phyloP scores from a whole-genome alignment of 2,329 filamentous ascomycete species.

The Thyridium curvatum region DNA sequence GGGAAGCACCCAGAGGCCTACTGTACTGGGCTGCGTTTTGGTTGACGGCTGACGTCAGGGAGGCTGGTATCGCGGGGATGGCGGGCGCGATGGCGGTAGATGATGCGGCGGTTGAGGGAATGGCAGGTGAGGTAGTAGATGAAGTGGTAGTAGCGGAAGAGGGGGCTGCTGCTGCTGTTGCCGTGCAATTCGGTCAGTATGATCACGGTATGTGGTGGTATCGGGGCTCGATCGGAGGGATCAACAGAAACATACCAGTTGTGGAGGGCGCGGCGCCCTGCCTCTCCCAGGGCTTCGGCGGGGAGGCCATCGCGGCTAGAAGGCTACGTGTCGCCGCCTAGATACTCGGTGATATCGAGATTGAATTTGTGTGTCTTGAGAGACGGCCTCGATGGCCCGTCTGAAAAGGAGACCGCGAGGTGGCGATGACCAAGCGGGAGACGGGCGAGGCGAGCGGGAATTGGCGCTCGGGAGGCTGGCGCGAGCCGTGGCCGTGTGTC shows the following conservation, averaged over 20 bases:
- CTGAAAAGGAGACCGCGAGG: too few species aligned
- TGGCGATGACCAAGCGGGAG: too few species aligned
- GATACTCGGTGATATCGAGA: too few species aligned
- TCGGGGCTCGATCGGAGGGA: too few species aligned
- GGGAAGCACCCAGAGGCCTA: constrained; percentile 24
- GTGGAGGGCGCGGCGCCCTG: constrained; percentile 51
- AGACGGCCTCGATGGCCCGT: too few species aligned
- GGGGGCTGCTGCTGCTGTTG: constrained; percentile 3
- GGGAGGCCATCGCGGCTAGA: constrained; percentile 56
- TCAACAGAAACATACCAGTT: constrained; percentile 36
- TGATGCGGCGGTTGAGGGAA: constrained; percentile 33
- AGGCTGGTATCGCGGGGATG: constrained; percentile 74
- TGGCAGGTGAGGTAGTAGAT: constrained; percentile 19
- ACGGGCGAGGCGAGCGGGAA: too few species aligned
- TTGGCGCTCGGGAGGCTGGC: too few species aligned
- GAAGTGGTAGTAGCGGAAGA: constrained; percentile 21
- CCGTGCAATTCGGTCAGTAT: too few species aligned
- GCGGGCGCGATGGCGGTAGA: constrained; percentile 51
- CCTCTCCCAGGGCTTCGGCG: constrained; percentile 96
- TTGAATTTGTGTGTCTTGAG: too few species aligned
- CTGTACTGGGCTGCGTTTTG: constrained; percentile 84
- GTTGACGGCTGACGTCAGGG: constrained; percentile 74
- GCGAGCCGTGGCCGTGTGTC: too few species aligned
- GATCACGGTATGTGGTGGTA: too few species aligned
- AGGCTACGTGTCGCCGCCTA: too few species aligned